A percentile compares a stretch with the other conserved stretches of the same genome.
Conservation (phyloP, 2,329 filamentous ascomycete genomes). For the Talaromyces marneffei region DNA sequence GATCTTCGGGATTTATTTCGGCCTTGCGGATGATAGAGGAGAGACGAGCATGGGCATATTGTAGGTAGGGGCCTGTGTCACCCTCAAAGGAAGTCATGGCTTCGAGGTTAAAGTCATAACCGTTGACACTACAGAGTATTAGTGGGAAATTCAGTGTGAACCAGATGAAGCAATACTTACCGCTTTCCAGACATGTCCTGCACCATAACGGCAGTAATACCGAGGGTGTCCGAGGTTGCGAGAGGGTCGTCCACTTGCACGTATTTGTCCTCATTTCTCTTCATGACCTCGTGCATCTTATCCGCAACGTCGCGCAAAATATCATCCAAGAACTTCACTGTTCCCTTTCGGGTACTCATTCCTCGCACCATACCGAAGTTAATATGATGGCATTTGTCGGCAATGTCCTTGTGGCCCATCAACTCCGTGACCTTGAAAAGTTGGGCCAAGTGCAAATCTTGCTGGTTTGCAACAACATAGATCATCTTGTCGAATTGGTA, state of each 20-base stretch:
- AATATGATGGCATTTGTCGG: conserved; percentile 56
- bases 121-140: conserved; percentile 50
- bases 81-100: conserved; percentile 62
- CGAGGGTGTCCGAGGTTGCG: conserved; percentile 76
- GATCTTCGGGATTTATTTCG: conserved; percentile 41
- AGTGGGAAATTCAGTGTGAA: conserved; percentile 15
- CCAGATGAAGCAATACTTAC: conserved; percentile 38
- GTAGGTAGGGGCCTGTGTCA: conserved; percentile 60
- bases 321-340: conserved; percentile 68
- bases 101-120: conserved; percentile 61
- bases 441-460: conserved; percentile 59
- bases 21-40: conserved; percentile 57
- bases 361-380: conserved; percentile 63
- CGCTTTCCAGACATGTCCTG: conserved; percentile 97
- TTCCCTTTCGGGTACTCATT: conserved; percentile 61
- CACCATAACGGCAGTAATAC: conserved; percentile 94
- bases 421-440: conserved; percentile 60
- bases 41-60: conserved; percentile 58
- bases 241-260: conserved; percentile 78
- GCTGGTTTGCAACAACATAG: conserved; percentile 60
- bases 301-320: conserved; percentile 76
- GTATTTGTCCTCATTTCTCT: conserved; percentile 84
- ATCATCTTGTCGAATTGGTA: conserved; percentile 64
- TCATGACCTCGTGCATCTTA: conserved; percentile 98
- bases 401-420: conserved; percentile 56